phyloP scores from a whole-genome alignment of 2,329 filamentous ascomycete species.

The Penicillium sp. region DNA sequence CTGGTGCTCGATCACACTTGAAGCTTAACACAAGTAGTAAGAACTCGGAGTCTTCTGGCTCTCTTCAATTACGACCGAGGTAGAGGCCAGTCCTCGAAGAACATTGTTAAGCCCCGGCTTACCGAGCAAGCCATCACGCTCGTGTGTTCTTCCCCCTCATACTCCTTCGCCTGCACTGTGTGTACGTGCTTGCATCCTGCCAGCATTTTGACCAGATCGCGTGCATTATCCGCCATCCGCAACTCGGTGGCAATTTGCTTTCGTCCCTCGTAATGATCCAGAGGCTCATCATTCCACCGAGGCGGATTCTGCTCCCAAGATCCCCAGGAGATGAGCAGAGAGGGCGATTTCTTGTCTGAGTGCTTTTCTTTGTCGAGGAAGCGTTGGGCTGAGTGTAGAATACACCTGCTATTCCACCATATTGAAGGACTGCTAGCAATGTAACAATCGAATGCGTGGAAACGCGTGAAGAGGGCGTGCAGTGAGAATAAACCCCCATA shows the following conservation, averaged over 20 bases:
- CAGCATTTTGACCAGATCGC: background rate
- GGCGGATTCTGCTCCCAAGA: conserved; percentile 23
- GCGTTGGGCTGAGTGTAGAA: conserved; percentile 36
- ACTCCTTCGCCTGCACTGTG: conserved; percentile 20
- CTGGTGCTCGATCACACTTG: no score
- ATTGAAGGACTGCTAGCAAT: conserved; percentile 52
- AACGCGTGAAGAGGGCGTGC: conserved; percentile 47
- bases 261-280: conserved; percentile 34
- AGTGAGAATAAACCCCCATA: conserved; percentile 53
- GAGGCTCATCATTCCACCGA: conserved; percentile 31
- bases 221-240: conserved; percentile 23
- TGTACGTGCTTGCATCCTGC: conserved; percentile 17
- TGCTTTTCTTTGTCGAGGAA: conserved; percentile 26
- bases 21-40: no score
- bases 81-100: conserved; percentile 6
- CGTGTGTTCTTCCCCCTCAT: conserved; percentile 34
- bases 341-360: background rate
- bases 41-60: background rate
- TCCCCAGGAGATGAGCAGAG: background rate
- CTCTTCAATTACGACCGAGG: background rate
- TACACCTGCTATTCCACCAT: conserved; percentile 50
- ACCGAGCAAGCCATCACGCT: conserved; percentile 29
- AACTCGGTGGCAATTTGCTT: conserved; percentile 15
- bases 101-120: conserved; percentile 27
- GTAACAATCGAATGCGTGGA: conserved; percentile 48